phyloP scores from a whole-genome alignment of 441 rosid species.

The Macaranga tanarius region DNA sequence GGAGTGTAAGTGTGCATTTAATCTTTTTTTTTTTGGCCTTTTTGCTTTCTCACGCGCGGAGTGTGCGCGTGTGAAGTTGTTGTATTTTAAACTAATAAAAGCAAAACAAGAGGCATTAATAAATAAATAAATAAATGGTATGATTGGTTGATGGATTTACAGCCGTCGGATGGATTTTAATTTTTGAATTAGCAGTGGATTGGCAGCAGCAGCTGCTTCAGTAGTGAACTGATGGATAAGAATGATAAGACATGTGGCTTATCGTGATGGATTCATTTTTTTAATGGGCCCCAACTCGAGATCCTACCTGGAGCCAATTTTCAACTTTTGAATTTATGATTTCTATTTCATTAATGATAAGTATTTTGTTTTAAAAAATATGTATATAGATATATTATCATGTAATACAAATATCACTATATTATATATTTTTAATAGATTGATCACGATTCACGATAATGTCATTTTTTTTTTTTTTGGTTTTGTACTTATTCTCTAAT shows the following conservation, averaged over 20 bases:
- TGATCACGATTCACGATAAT: no score
- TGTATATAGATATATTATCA: no score
- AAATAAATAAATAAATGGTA: neutral
- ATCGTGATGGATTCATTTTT: neutral
- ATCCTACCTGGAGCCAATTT: neutral
- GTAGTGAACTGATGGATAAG: slow-evolving; percentile 14
- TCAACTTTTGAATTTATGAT: neutral
- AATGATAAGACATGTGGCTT: slow-evolving; percentile 16
- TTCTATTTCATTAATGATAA: neutral
- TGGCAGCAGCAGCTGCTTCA: neutral
- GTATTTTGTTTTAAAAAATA: no score
- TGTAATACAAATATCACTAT: no score
- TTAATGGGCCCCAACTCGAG: neutral
- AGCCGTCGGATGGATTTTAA: neutral
- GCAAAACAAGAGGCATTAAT: no score
- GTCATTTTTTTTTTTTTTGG: no score
- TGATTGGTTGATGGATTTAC: neutral
- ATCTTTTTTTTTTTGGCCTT: neutral
- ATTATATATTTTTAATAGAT: no score
- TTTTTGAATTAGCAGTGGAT: neutral
- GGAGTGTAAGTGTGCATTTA: neutral
- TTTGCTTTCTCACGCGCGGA: neutral
- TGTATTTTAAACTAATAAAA: no score
- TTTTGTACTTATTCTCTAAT: no score
- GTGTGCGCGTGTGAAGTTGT: neutral